Percentiles rank a stretch among this genome's conserved stretches.
These are phyloP conservation scores for Tolypocladium album DNA, from an alignment of 2,329 filamentous ascomycete species.

Conservation along the genomic window DNA sequence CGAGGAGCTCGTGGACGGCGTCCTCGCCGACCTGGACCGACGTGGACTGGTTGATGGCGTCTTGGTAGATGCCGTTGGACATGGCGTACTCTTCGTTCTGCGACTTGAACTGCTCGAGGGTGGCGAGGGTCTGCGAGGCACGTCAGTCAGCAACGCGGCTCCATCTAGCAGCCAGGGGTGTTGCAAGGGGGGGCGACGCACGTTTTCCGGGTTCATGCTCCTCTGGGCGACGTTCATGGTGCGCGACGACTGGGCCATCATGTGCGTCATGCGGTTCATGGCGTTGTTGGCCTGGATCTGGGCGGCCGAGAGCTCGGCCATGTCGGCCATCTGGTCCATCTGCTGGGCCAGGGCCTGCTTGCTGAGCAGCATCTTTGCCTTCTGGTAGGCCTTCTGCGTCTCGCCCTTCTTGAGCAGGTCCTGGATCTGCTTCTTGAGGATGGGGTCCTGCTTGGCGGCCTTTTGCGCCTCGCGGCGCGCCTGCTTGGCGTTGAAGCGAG, in stretches of 20 bases:
- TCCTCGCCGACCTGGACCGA: conserved; percentile 65
- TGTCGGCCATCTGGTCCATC: conserved; percentile 55
- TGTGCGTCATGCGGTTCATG: conserved; percentile 55
- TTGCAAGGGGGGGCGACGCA: conserved; percentile 10
- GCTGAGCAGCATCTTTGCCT: conserved; percentile 50
- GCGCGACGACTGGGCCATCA: conserved; percentile 49
- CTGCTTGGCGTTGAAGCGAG: conserved; percentile 52
- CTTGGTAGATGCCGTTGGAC: conserved; percentile 69
- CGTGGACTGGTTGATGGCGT: conserved; percentile 71
- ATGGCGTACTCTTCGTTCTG: conserved; percentile 56
- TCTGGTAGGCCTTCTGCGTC: conserved; percentile 52
- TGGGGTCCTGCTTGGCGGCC: conserved; percentile 48
- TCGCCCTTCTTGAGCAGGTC: conserved; percentile 53
- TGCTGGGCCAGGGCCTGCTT: conserved; percentile 52
- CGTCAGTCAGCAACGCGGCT: background rate
- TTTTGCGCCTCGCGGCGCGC: conserved; percentile 50
- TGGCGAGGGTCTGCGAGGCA: conserved; percentile 37
- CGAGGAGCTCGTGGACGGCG: conserved; percentile 76
- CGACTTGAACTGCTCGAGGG: conserved; percentile 49
- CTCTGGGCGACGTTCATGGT: conserved; percentile 49
- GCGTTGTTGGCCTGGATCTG: conserved; percentile 56
- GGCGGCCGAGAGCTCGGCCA: conserved; percentile 48
- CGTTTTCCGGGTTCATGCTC: conserved; percentile 48
- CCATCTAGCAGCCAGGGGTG: background rate
- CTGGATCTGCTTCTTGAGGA: conserved; percentile 53